Percentiles rank a stretch among this genome's conserved stretches.
Evolutionary conservation across 2,329 filamentous ascomycete species (phyloP).

Genomic region (Elsinoe ampelina): DNA sequence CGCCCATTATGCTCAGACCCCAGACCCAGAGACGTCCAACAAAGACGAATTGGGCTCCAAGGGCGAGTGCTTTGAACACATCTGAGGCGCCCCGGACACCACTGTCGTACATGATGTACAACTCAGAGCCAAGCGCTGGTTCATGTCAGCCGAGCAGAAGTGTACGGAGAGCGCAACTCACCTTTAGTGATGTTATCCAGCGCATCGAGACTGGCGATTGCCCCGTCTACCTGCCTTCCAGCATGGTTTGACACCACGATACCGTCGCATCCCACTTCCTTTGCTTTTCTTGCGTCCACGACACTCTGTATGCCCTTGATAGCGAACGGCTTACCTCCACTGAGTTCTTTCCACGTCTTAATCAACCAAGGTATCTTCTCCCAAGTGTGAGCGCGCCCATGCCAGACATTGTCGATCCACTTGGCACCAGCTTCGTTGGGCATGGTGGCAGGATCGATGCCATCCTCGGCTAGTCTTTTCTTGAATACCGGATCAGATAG

Average conservation of each 20-base stretch:
- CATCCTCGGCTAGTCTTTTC: constrained; percentile 40
- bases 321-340: constrained; percentile 48
- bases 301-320: constrained; percentile 64
- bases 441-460: constrained; percentile 45
- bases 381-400: constrained; percentile 56
- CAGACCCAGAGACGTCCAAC: constrained; percentile 53
- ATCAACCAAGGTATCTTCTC: constrained; percentile 57
- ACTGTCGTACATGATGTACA: constrained; percentile 52
- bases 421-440: constrained; percentile 47
- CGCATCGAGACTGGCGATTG: constrained; percentile 50
- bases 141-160: constrained; percentile 10
- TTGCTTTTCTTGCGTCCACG: constrained; percentile 51
- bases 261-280: constrained; percentile 53
- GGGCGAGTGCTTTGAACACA: constrained; percentile 51
- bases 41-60: constrained; percentile 55
- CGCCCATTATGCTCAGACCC: constrained; percentile 51
- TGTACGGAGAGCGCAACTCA: constrained; percentile 20
- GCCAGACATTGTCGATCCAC: constrained; percentile 59
- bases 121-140: constrained; percentile 40
- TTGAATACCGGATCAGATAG: constrained; percentile 52
- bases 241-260: constrained; percentile 66
- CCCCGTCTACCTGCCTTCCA: constrained; percentile 55
- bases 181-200: constrained; percentile 49
- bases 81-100: constrained; percentile 49
- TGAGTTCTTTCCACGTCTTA: constrained; percentile 46